These are phyloP conservation scores for Chlorociboria aeruginascens DNA, from an alignment of 495 filamentous ascomycete species.

Conservation along the genomic window DNA sequence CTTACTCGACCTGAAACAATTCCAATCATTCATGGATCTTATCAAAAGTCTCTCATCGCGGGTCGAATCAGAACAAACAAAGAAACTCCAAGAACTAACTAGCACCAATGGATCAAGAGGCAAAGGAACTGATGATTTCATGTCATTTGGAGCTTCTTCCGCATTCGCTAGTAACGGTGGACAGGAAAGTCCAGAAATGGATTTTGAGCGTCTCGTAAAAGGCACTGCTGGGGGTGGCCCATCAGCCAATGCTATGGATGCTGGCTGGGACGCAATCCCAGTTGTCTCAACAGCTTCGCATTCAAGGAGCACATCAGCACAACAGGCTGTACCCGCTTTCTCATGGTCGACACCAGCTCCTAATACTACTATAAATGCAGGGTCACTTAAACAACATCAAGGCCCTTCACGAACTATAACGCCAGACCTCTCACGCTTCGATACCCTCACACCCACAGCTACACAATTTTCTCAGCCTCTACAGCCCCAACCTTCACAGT, in stretches of 20 bases:
- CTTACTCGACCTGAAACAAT: constrained; percentile 74
- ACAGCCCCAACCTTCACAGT: constrained; percentile 22
- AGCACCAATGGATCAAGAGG: constrained; percentile 27
- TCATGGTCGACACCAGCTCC: constrained; percentile 47
- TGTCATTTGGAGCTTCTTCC: constrained; percentile 41
- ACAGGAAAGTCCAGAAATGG: constrained; percentile 43
- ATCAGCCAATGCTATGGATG: constrained; percentile 26
- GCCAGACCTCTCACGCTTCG: constrained; percentile 37
- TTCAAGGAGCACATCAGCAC: constrained; percentile 9
- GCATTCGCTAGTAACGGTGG: constrained; percentile 32
- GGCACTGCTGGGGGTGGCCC: constrained; percentile 33
- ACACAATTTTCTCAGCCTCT: constrained; percentile 44
- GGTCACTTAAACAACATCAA: constrained; percentile 28
- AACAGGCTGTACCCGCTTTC: constrained; percentile 34
- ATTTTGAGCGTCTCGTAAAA: constrained; percentile 81
- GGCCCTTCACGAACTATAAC: constrained; percentile 39
- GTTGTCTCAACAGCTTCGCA: constrained; percentile 19
- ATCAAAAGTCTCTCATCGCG: constrained; percentile 68
- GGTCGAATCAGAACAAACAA: constrained; percentile 78
- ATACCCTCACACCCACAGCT: constrained; percentile 34
- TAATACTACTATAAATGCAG: constrained; percentile 19
- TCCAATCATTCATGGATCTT: constrained; percentile 74
- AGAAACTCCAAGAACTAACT: constrained; percentile 75
- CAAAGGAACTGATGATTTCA: constrained; percentile 38
- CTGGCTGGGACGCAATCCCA: constrained; percentile 29